Evolutionary conservation across 2,329 filamentous ascomycete species (phyloP).

Genomic region (Scleromitrula shiraiana): DNA sequence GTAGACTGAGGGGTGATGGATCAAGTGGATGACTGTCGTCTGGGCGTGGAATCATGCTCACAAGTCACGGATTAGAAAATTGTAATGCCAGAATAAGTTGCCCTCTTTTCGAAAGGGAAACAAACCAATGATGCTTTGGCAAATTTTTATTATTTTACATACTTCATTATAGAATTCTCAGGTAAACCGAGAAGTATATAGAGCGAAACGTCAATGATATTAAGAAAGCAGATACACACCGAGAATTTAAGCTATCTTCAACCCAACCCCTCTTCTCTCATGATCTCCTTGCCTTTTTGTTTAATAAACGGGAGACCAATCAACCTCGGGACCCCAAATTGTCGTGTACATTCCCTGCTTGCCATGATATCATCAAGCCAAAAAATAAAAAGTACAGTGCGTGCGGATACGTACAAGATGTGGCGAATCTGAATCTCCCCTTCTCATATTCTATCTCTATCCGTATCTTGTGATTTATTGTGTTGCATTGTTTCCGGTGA

Average conservation of each 20-base stretch:
- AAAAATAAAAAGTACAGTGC: conserved; percentile 19
- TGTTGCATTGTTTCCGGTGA: too few species aligned
- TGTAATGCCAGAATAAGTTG: too few species aligned
- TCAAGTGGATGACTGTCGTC: conserved; percentile 57
- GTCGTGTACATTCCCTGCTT: conserved; percentile 18
- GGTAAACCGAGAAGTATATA: conserved; percentile 7
- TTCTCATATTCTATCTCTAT: neutral
- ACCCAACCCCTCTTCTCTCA: neutral
- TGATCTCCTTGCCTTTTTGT: neutral
- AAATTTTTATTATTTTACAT: conserved; percentile 16
- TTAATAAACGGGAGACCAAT: neutral
- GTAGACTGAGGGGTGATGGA: conserved; percentile 46
- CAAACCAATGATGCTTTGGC: conserved; percentile 12
- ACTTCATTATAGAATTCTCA: conserved; percentile 7
- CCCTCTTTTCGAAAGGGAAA: too few species aligned
- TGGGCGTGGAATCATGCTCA: conserved; percentile 11
- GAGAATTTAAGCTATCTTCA: conserved; percentile 4
- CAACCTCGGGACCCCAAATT: neutral
- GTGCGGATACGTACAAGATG: conserved; percentile 31
- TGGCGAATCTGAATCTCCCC: conserved; percentile 7
- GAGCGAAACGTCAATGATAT: conserved; percentile 11
- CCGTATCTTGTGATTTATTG: too few species aligned
- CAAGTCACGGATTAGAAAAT: neutral
- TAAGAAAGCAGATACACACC: conserved; percentile 14
- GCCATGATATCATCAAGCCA: conserved; percentile 28